Percentiles rank a stretch among this genome's conserved stretches.
These are phyloP conservation scores for Arabidopsis lyrata DNA, from an alignment of 441 rosid species.

Conservation along the genomic window DNA sequence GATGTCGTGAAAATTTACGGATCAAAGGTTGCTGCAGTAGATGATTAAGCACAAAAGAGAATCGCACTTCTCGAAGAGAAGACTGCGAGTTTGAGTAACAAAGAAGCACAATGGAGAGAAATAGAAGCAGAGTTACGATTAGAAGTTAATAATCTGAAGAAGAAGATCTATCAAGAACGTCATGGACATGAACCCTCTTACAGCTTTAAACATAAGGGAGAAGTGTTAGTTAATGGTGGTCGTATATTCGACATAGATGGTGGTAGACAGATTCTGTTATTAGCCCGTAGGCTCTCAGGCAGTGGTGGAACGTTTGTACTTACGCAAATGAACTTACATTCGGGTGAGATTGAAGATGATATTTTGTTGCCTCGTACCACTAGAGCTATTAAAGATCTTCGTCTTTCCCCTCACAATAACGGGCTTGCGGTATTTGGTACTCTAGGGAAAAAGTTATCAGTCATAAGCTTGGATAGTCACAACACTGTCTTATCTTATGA, in stretches of 20 bases:
- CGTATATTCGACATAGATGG: slow-evolving; percentile 74
- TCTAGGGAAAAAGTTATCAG: slow-evolving; percentile 71
- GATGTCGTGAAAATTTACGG: slow-evolving; percentile 73
- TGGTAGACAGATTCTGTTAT: slow-evolving; percentile 53
- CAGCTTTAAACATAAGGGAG: slow-evolving; percentile 57
- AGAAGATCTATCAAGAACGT: slow-evolving; percentile 48
- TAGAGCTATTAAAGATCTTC: slow-evolving; percentile 73
- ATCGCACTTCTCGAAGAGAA: slow-evolving; percentile 66
- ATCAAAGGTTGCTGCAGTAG: slow-evolving; percentile 67
- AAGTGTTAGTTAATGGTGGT: slow-evolving; percentile 65
- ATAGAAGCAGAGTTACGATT: slow-evolving; percentile 50
- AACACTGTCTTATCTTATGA: slow-evolving; percentile 62
- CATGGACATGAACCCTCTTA: slow-evolving; percentile 48
- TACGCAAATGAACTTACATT: slow-evolving; percentile 65
- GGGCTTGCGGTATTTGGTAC: slow-evolving; percentile 70
- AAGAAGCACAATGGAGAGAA: slow-evolving; percentile 60
- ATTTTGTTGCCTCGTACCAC: slow-evolving; percentile 61
- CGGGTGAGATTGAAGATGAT: slow-evolving; percentile 66
- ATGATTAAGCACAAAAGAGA: slow-evolving; percentile 73
- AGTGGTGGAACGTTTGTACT: slow-evolving; percentile 62
- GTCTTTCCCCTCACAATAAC: slow-evolving; percentile 61
- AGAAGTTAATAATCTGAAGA: slow-evolving; percentile 49
- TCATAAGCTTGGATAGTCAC: slow-evolving; percentile 79
- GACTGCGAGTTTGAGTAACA: slow-evolving; percentile 48
- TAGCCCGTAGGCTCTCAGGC: slow-evolving; percentile 66